phyloP scores from a whole-genome alignment of 768 basidiomycete genomes.

The Pulveroboletus sp. region DNA sequence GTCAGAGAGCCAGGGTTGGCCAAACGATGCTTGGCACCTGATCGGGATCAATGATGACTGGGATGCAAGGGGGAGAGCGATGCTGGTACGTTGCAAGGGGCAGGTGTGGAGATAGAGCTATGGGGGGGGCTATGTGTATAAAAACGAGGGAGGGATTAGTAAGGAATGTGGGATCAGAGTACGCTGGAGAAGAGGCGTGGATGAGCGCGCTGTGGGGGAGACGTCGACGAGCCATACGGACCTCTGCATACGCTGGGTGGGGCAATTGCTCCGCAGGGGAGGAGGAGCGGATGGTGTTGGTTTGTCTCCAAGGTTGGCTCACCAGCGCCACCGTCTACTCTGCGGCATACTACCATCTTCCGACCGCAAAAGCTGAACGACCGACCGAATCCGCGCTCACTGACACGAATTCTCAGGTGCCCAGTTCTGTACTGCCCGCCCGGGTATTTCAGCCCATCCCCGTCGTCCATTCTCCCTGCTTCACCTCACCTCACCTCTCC shows the following conservation, averaged over 20 bases:
- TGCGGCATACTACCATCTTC: too few relatives aligned
- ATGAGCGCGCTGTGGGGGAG: not conserved
- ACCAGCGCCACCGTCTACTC: too few relatives aligned
- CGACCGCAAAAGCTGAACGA: too few relatives aligned
- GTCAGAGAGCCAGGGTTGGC: not conserved
- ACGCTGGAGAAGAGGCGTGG: slow-evolving; percentile 3
- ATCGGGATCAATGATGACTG: slow-evolving; percentile 13
- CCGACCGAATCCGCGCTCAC: too few relatives aligned
- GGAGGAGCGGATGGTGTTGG: too few relatives aligned
- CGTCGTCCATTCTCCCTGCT: too few relatives aligned
- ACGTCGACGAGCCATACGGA: not conserved
- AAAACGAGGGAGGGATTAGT: slow-evolving; percentile 6
- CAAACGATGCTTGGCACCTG: slow-evolving; percentile 3
- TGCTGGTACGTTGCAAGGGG: not conserved
- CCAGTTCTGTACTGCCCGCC: too few relatives aligned
- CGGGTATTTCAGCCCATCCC: not conserved
- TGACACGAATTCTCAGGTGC: too few relatives aligned
- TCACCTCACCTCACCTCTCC: not conserved
- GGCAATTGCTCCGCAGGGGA: too few relatives aligned
- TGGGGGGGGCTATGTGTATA: not conserved
- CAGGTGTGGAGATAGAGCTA: not conserved
- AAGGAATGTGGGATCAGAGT: slow-evolving; percentile 14
- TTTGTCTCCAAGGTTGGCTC: too few relatives aligned
- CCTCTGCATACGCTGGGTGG: slow-evolving; percentile 16
- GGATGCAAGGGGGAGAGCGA: not conserved